Percentiles rank a stretch among this genome's conserved stretches.
Evolutionary conservation across 441 rosid species (phyloP).

Genomic region (Pelargonium myrrhifolium): DNA sequence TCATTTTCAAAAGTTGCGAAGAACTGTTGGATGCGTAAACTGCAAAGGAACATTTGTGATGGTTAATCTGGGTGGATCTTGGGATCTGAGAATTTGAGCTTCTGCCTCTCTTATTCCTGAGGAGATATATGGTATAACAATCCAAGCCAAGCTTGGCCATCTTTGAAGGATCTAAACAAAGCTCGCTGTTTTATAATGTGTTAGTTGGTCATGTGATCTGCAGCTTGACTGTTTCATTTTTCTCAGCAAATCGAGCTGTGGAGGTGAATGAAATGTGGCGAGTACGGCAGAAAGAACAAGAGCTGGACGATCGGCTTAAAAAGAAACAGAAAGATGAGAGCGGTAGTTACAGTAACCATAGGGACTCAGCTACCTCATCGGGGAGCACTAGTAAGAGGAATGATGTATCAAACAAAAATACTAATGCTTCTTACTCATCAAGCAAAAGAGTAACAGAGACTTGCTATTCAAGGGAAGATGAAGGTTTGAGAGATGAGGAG

Average conservation of each 20-base stretch:
- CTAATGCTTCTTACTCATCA: slow-evolving; percentile 33
- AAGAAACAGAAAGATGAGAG: slow-evolving; percentile 39
- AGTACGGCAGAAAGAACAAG: slow-evolving; percentile 59
- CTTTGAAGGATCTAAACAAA: too few species aligned
- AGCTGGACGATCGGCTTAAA: slow-evolving; percentile 43
- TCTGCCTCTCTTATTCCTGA: too few species aligned
- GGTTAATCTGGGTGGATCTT: too few species aligned
- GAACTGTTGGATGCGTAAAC: too few species aligned
- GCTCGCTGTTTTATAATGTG: too few species aligned
- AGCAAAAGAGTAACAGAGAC: slow-evolving; percentile 31
- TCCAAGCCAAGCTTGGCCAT: too few species aligned
- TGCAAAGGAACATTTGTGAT: too few species aligned
- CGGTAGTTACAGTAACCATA: slow-evolving; percentile 25
- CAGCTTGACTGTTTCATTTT: neutral
- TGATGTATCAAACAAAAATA: neutral
- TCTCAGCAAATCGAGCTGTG: slow-evolving; percentile 72
- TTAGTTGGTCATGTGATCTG: neutral
- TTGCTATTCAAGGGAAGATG: slow-evolving; percentile 29
- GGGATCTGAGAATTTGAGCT: too few species aligned
- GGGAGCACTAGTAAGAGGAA: slow-evolving; percentile 31
- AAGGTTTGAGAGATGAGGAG: slow-evolving; percentile 67
- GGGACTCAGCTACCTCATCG: slow-evolving; percentile 21
- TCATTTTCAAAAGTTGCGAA: too few species aligned
- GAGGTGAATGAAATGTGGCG: slow-evolving; percentile 95
- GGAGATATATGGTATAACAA: too few species aligned